Evolutionary conservation across 2,329 filamentous ascomycete species (phyloP).

Genomic region (Penicillium janthinellum): DNA sequence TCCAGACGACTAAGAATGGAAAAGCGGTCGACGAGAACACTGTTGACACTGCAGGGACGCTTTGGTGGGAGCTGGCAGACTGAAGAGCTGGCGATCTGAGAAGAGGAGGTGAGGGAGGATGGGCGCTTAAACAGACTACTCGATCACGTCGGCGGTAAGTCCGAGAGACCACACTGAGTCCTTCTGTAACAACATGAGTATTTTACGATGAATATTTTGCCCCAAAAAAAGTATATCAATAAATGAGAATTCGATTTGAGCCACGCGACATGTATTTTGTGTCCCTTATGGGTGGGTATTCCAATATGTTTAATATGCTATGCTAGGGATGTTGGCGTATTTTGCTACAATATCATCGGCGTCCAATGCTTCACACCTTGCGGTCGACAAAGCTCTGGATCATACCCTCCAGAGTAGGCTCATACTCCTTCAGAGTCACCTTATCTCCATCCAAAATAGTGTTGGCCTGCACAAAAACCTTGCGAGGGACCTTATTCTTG

Average conservation of each 20-base stretch:
- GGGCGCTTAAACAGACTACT: conserved; percentile 21
- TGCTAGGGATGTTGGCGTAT: neutral
- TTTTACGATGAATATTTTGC: neutral
- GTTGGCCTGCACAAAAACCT: conserved; percentile 90
- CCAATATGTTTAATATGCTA: neutral
- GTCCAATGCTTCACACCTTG: conserved; percentile 36
- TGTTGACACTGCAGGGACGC: neutral
- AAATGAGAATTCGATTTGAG: no score
- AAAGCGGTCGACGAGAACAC: neutral
- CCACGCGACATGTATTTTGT: neutral
- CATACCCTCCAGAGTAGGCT: conserved; percentile 76
- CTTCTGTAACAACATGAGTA: neutral
- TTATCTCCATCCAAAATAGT: conserved; percentile 71
- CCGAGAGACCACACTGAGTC: neutral
- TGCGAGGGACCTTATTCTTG: conserved; percentile 61
- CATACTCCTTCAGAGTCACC: conserved; percentile 82
- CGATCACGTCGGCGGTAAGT: conserved; percentile 22
- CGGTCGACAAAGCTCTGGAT: conserved; percentile 77
- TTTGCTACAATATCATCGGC: neutral
- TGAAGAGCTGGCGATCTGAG: conserved; percentile 1
- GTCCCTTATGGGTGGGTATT: neutral
- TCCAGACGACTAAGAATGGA: neutral
- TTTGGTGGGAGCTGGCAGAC: conserved; percentile 1
- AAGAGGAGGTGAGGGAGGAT: conserved; percentile 7
- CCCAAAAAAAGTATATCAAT: no score